Evolutionary conservation across 257 asterid genomes (phyloP).

Genomic region (Solanum virginianum): DNA sequence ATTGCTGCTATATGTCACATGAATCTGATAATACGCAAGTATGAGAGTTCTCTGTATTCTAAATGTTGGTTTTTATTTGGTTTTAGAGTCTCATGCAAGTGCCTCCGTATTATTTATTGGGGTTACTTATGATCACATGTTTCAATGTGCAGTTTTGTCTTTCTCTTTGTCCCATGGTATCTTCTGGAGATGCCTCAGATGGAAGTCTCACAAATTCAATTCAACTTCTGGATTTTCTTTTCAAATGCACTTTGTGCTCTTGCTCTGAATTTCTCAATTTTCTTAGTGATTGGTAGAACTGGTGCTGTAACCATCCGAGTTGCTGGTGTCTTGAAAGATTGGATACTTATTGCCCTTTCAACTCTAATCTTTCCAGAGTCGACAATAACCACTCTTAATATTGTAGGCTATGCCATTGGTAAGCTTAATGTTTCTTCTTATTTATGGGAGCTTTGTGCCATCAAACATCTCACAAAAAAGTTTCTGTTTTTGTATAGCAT

Average conservation of each 20-base stretch:
- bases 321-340: constrained; percentile 95
- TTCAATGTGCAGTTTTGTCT: constrained; percentile 63
- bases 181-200: constrained; percentile 92
- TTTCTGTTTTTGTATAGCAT: constrained; percentile 33
- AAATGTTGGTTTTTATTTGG: not conserved
- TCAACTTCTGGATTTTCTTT: constrained; percentile 93
- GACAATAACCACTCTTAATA: constrained; percentile 67
- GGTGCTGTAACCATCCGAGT: constrained; percentile 97
- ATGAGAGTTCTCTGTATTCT: not conserved
- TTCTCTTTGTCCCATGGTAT: constrained; percentile 94
- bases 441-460: not conserved
- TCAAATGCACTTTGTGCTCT: constrained; percentile 93
- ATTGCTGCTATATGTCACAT: not conserved
- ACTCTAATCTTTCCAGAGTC: constrained; percentile 93
- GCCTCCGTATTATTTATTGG: not conserved
- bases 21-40: not conserved
- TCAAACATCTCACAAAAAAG: not conserved
- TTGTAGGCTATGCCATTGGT: constrained; percentile 97
- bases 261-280: constrained; percentile 91
- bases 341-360: constrained; percentile 96
- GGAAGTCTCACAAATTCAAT: constrained; percentile 78
- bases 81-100: not conserved
- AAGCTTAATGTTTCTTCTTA: constrained; percentile 4
- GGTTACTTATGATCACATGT: not conserved
- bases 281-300: constrained; percentile 93